phyloP scores from a whole-genome alignment of 805 yeast genomes.

The Candida tibetensis region DNA sequence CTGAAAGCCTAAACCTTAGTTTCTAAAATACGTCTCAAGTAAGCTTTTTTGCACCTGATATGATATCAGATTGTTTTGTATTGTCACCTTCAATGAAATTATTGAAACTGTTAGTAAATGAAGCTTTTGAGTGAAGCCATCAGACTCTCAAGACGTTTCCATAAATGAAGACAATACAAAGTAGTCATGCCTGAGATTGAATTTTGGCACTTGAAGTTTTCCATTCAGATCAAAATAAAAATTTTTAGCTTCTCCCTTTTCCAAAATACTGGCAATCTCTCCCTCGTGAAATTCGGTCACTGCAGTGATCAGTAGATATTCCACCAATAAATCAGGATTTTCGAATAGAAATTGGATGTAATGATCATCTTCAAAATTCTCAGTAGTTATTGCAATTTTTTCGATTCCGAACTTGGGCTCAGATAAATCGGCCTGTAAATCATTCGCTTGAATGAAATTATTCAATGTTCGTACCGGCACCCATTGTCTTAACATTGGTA shows the following conservation, averaged over 20 bases:
- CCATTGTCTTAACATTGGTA: conserved; percentile 60
- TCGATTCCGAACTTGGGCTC: not conserved
- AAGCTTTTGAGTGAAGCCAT: too few species aligned
- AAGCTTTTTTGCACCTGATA: too few species aligned
- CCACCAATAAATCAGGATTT: conserved; percentile 25
- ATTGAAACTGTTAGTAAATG: too few species aligned
- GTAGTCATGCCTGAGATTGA: conserved; percentile 14
- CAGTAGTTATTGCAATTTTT: conserved; percentile 3
- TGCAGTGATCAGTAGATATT: conserved; percentile 26
- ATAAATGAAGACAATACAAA: not conserved
- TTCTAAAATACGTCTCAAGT: too few species aligned
- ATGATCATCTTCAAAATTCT: conserved; percentile 18
- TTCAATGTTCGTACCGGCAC: conserved; percentile 21
- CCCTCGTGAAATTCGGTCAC: conserved; percentile 33
- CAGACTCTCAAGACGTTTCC: too few species aligned
- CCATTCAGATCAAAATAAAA: conserved; percentile 8
- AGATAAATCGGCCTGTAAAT: conserved; percentile 2
- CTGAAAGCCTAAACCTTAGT: too few species aligned
- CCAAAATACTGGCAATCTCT: conserved; percentile 19
- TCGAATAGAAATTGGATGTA: conserved; percentile 24
- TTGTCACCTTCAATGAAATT: too few species aligned
- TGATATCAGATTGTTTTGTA: too few species aligned
- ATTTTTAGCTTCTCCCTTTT: conserved; percentile 7
- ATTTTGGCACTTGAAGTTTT: conserved; percentile 3
- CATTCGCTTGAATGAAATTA: conserved; percentile 4